Conservation (phyloP, 345 rosid species). For the Viola odorata region DNA sequence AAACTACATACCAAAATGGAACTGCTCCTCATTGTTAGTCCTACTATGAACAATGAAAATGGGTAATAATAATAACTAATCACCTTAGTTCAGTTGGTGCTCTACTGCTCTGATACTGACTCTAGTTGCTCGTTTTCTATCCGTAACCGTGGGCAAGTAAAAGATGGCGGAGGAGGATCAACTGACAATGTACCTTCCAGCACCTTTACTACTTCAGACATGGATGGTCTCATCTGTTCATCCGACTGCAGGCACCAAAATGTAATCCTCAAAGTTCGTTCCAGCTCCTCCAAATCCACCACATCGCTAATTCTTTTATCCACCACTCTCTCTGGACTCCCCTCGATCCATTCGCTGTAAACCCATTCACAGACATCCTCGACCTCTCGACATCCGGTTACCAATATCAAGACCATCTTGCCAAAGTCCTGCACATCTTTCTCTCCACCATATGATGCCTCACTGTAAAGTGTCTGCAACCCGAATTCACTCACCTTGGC, state of each 20-base stretch:
- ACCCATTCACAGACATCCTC: constrained; percentile 36
- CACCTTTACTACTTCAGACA: constrained; percentile 77
- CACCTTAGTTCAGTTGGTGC: neutral
- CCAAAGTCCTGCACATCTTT: constrained; percentile 76
- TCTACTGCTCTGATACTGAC: constrained; percentile 27
- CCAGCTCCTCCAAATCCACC: constrained; percentile 48
- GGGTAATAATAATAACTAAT: neutral
- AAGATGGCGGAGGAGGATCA: constrained; percentile 71
- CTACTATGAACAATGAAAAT: constrained; percentile 17
- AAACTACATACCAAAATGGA: neutral
- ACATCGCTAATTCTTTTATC: constrained; percentile 41
- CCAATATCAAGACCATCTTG: constrained; percentile 38
- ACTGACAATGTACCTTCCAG: constrained; percentile 67
- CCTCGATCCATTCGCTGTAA: constrained; percentile 54
- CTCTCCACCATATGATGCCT: constrained; percentile 27
- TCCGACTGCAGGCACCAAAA: constrained; percentile 79
- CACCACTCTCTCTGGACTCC: constrained; percentile 36
- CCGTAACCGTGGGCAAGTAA: constrained; percentile 21
- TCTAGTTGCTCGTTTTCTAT: constrained; percentile 33
- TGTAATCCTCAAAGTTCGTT: constrained; percentile 53
- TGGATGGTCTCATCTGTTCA: constrained; percentile 62
- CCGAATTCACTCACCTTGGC: constrained; percentile 73
- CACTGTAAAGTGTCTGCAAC: constrained; percentile 16
- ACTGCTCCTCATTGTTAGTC: constrained; percentile 20
- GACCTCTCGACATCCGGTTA: constrained; percentile 42